These are phyloP conservation scores for Exophiala xenobiotica DNA, from an alignment of 2,329 filamentous ascomycete genomes.

Conservation along the genomic window DNA sequence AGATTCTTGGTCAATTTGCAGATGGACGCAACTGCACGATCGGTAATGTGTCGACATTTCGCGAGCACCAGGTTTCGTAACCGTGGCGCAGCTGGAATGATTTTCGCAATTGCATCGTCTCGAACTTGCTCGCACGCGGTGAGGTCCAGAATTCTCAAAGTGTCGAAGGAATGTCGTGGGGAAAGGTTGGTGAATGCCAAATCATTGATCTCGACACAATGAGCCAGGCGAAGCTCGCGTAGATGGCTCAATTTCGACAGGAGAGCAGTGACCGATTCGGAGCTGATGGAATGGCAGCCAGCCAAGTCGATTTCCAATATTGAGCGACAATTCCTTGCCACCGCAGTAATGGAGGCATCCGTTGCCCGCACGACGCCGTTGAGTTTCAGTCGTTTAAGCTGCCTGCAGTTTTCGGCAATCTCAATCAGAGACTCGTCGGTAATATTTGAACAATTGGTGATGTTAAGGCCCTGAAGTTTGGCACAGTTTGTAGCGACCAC, in stretches of 20 bases:
- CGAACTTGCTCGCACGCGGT: slow-evolving; percentile 83
- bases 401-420: slow-evolving; percentile 78
- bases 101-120: slow-evolving; percentile 83
- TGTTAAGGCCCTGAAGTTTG: slow-evolving; percentile 86
- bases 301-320: slow-evolving; percentile 96
- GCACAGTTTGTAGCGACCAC: slow-evolving; percentile 78
- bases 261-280: slow-evolving; percentile 77
- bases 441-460: slow-evolving; percentile 79
- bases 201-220: slow-evolving; percentile 82
- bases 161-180: slow-evolving; percentile 69
- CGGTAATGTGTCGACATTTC: slow-evolving; percentile 91
- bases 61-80: slow-evolving; percentile 90
- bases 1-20: slow-evolving; percentile 89
- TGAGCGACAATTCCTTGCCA: slow-evolving; percentile 84
- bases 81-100: slow-evolving; percentile 80
- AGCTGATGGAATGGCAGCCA: slow-evolving; percentile 76
- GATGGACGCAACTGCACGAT: slow-evolving; percentile 82
- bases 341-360: slow-evolving; percentile 77
- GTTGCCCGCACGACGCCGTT: slow-evolving; percentile 87
- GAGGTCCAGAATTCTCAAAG: slow-evolving; percentile 87
- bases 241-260: slow-evolving; percentile 75
- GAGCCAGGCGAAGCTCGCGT: slow-evolving; percentile 84
- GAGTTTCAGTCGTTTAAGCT: slow-evolving; percentile 91
- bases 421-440: slow-evolving; percentile 81
- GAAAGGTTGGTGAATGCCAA: slow-evolving; percentile 81